Evolutionary conservation across 2,329 filamentous ascomycete species (phyloP), one percentile per base, ranked within the genome.

Genomic region (Cladophialophora immunda): DNA sequence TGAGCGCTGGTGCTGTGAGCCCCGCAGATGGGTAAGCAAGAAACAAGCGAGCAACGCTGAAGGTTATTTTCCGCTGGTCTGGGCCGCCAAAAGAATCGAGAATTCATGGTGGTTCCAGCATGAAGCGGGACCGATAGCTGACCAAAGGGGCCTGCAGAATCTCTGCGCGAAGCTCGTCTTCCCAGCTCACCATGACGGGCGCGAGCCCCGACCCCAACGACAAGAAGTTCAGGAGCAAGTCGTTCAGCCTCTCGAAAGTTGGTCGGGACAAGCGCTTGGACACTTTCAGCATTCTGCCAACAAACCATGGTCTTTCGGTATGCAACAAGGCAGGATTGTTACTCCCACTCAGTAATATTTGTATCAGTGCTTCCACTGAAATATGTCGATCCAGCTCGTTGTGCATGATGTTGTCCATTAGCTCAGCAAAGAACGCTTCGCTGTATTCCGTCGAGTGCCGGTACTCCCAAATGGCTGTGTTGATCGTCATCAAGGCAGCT

Each of bases 401-500:
- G 50, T 77, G 71, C 8, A 74, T 66, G 27, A 81, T 68, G 25
- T 75, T 73, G 47, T 73, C 72, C 52, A 76, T 70, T 5, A 79
- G 69, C 7, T 73, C 76, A 32, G 56, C 57, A n/a, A 80, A 74
- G 63, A 80, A 81, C 5, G 69, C 68, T 25, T 76, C 76, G 13
- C 72, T 74, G 36, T 71, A 72, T 7, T 64, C 66, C 0, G 72
- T 70, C 8, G 76, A 74, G 41, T 75, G 73, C 17, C 79, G 75
- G 58, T 80, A 79, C 68, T 81, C 78, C 78, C 78, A 81, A 11
- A 80, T 71, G 4, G 75, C 78, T 4, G 75, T 75, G 64, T 80
- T 80, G 57, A 80, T 70, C 62, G 76, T 79, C 58, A 80, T 76
- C 32, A 80, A 58, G 1, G 75, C 71, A 11, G 75, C 76, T 1